Evolutionary conservation across 1,284 basidiomycete genomes (phyloP).

Genomic region (Ceratobasidium sp.): DNA sequence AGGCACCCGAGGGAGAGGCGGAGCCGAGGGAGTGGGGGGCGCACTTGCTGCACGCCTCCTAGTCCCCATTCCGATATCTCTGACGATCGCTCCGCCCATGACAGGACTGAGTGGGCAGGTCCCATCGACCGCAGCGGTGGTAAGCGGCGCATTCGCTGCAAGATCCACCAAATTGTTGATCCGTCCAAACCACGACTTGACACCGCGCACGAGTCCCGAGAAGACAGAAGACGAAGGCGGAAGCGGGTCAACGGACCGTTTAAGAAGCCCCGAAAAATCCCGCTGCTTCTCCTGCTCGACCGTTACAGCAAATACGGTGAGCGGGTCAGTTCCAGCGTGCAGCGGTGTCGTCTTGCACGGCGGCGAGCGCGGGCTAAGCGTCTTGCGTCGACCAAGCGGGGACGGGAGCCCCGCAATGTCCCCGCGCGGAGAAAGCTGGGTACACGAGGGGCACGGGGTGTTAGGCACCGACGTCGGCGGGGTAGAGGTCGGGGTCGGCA

Average conservation of each 20-base stretch:
- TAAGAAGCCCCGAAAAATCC: conserved; percentile 29
- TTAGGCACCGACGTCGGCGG: conserved; percentile 34
- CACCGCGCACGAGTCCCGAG: conserved; percentile 16
- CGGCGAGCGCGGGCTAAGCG: conserved; percentile 16
- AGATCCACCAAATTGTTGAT: conserved; percentile 30
- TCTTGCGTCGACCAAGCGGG: neutral
- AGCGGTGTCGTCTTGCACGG: conserved; percentile 37
- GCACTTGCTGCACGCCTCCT: conserved; percentile 17
- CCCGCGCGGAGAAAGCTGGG: conserved; percentile 32
- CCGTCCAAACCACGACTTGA: conserved; percentile 19
- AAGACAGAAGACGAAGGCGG: neutral
- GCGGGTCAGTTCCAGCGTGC: conserved; percentile 13
- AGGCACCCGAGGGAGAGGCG: conserved; percentile 5
- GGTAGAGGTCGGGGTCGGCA: conserved; percentile 24
- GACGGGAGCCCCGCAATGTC: conserved; percentile 18
- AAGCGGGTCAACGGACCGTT: neutral
- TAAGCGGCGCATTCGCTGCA: conserved; percentile 18
- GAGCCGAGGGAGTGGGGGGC: neutral
- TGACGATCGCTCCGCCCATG: conserved; percentile 14
- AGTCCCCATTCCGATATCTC: neutral
- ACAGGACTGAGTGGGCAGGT: conserved; percentile 32
- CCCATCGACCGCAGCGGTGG: conserved; percentile 18
- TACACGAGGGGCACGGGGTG: conserved; percentile 30
- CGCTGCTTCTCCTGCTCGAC: conserved; percentile 33
- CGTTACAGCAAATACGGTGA: conserved; percentile 25